phyloP scores from a whole-genome alignment of 805 yeast genomes.

The Metahyphopichia silvanorum region DNA sequence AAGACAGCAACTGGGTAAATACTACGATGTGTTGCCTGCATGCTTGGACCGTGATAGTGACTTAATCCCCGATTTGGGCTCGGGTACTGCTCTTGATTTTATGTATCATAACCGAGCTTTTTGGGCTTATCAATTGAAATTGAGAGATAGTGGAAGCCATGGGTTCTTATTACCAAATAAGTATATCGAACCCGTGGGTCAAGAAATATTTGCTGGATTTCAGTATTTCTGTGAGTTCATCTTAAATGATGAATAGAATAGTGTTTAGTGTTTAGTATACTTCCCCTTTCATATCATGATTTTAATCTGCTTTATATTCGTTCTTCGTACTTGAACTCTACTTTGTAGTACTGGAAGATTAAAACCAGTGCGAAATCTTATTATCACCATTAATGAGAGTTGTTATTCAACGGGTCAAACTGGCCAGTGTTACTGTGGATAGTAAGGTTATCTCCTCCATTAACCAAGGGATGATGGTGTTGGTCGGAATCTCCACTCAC shows the following conservation, averaged over 20 bases:
- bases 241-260: constrained; percentile 23
- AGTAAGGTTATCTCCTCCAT: constrained; percentile 64
- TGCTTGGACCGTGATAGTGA: constrained; percentile 78
- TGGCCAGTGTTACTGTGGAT: constrained; percentile 87
- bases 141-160: constrained; percentile 78
- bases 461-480: constrained; percentile 67
- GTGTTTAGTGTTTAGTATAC: not conserved
- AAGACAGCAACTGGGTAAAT: constrained; percentile 58
- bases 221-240: constrained; percentile 54
- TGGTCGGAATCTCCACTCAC: constrained; percentile 79
- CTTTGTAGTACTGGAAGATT: too few relatives aligned
- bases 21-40: constrained; percentile 70
- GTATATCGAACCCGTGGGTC: constrained; percentile 72
- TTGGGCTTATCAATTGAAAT: constrained; percentile 82
- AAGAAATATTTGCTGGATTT: constrained; percentile 66
- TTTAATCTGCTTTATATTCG: too few relatives aligned
- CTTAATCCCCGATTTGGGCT: constrained; percentile 67
- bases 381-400: too few relatives aligned
- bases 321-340: too few relatives aligned
- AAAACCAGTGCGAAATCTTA: too few relatives aligned
- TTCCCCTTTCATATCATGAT: too few relatives aligned
- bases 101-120: constrained; percentile 80
- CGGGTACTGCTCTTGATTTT: constrained; percentile 78
- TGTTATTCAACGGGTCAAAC: constrained; percentile 84
- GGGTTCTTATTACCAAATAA: constrained; percentile 77